A percentile compares a stretch with the other conserved stretches of the same genome.
Evolutionary conservation across 257 asterid genomes (phyloP).

Genomic region (Misopates orontium): DNA sequence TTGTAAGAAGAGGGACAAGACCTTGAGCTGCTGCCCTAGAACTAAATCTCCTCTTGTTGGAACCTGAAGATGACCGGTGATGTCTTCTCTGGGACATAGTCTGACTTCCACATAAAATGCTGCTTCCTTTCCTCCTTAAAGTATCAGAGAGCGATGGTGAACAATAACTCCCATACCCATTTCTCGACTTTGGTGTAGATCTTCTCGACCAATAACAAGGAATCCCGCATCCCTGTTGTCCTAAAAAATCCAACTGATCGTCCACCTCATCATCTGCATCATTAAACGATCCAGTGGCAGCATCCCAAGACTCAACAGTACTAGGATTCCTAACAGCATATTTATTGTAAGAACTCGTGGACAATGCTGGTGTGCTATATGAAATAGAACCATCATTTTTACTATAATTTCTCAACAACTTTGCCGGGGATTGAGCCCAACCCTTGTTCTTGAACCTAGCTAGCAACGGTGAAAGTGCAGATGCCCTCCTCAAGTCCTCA

Average conservation of each 20-base stretch:
- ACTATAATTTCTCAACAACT: slow-evolving; percentile 47
- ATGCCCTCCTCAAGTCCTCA: slow-evolving; percentile 63
- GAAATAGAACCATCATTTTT: slow-evolving; percentile 79
- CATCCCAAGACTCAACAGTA: slow-evolving; percentile 87
- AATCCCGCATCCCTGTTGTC: slow-evolving; percentile 91
- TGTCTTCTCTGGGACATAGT: too few species aligned
- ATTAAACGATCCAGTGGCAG: slow-evolving; percentile 66
- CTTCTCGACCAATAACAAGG: slow-evolving; percentile 95
- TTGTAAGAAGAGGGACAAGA: slow-evolving; percentile 70
- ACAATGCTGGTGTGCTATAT: slow-evolving; percentile 73
- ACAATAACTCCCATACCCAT: slow-evolving; percentile 64
- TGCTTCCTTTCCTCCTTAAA: slow-evolving; percentile 78
- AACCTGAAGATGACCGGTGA: slow-evolving; percentile 47
- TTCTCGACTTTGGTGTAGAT: slow-evolving; percentile 85
- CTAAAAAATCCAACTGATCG: slow-evolving; percentile 72
- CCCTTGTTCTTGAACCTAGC: slow-evolving; percentile 63
- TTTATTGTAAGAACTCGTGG: slow-evolving; percentile 70
- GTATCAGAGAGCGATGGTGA: slow-evolving; percentile 94
- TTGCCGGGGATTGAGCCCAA: slow-evolving; percentile 52
- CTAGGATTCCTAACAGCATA: slow-evolving; percentile 64
- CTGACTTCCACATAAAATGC: slow-evolving; percentile 70
- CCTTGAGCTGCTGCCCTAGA: slow-evolving; percentile 54
- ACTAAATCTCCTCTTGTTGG: slow-evolving; percentile 59
- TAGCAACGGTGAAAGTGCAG: slow-evolving; percentile 74
- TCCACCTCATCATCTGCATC: slow-evolving; percentile 90